Evolutionary conservation across 2,329 filamentous ascomycete genomes (phyloP).

Genomic region (Alternaria tenuissima): DNA sequence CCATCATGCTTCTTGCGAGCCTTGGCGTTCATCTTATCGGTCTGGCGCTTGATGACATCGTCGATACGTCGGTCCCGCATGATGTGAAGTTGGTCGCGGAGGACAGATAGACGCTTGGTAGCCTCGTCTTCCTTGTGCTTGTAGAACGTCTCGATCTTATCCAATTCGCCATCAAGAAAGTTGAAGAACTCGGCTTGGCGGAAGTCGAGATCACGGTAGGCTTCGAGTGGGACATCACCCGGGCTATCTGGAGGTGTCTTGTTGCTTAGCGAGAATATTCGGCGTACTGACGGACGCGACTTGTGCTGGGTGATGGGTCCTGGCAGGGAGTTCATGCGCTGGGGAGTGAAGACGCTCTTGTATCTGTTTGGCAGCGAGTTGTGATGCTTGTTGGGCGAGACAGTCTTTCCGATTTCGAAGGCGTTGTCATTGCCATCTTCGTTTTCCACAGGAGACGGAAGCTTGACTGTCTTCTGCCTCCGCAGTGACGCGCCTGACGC

Average conservation of each 20-base stretch:
- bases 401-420: constrained; percentile 56
- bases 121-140: constrained; percentile 87
- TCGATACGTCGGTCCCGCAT: constrained; percentile 86
- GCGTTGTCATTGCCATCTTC: constrained; percentile 50
- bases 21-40: constrained; percentile 44
- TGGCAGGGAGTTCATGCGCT: constrained; percentile 53
- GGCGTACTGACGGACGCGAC: constrained; percentile 50
- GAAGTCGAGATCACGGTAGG: constrained; percentile 71
- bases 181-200: constrained; percentile 84
- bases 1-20: constrained; percentile 28
- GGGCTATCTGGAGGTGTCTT: constrained; percentile 47
- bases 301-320: constrained; percentile 29
- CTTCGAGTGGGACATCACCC: constrained; percentile 62
- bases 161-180: constrained; percentile 83
- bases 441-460: constrained; percentile 26
- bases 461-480: constrained; percentile 28
- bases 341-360: constrained; percentile 51
- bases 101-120: constrained; percentile 70
- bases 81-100: constrained; percentile 87
- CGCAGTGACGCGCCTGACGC: constrained; percentile 23
- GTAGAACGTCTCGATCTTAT: constrained; percentile 95
- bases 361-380: constrained; percentile 40
- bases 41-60: constrained; percentile 67
- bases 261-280: constrained; percentile 55
- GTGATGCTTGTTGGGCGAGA: constrained; percentile 41